Conservation (phyloP, 805 yeast species). For the Hanseniaspora meyeri region DNA sequence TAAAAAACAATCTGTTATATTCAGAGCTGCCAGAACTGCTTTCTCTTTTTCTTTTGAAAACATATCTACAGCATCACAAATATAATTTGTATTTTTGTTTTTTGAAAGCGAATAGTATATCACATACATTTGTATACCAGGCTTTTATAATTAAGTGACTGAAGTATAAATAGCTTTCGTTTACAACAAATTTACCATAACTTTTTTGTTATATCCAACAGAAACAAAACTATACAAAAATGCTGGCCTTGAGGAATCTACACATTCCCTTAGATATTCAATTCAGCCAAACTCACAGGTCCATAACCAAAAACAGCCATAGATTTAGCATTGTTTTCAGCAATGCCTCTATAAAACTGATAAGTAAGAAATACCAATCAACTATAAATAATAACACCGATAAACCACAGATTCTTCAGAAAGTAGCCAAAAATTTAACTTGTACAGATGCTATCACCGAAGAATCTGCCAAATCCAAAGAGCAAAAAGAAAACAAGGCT, state of each 20-base stretch:
- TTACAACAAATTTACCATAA: too few relatives aligned
- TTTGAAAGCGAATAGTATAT: too few relatives aligned
- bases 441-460: constrained; percentile 26
- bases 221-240: background rate
- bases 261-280: background rate
- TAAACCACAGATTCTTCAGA: constrained; percentile 13
- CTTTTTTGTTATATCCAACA: too few relatives aligned
- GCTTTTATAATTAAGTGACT: too few relatives aligned
- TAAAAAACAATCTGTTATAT: too few relatives aligned
- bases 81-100: too few relatives aligned
- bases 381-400: constrained; percentile 11
- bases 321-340: constrained; percentile 18
- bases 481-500: constrained; percentile 23
- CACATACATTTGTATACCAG: too few relatives aligned
- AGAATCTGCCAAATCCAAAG: background rate
- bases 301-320: background rate
- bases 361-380: constrained; percentile 15
- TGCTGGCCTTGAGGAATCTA: background rate
- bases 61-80: too few relatives aligned
- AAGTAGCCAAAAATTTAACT: constrained; percentile 26
- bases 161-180: too few relatives aligned
- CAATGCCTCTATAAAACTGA: constrained; percentile 23
- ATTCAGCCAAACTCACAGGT: background rate
- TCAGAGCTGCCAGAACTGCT: too few relatives aligned
- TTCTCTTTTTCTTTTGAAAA: too few relatives aligned